These are phyloP conservation scores for Hura crepitans DNA, from an alignment of 441 rosid genomes.

Conservation along the genomic window DNA sequence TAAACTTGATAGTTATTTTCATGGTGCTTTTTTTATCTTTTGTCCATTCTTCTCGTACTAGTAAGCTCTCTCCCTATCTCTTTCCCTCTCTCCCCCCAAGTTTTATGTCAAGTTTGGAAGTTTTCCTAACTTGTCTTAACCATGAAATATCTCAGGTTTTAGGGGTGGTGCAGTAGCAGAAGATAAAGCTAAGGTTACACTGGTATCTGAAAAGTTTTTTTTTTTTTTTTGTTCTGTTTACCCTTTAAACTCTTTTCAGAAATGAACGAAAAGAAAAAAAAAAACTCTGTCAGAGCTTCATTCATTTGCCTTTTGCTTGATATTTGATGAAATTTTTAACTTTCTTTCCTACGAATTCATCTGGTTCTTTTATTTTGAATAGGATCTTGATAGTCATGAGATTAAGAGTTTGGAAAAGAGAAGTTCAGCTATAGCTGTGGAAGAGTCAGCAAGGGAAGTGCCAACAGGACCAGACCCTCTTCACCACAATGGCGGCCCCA, in stretches of 20 bases:
- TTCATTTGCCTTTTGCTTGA: not conserved
- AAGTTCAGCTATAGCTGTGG: conserved; percentile 17
- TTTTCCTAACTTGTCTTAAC: conserved; percentile 7
- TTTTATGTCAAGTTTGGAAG: not conserved
- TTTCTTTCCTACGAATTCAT: no score
- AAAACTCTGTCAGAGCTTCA: no score
- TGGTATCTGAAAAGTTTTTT: conserved; percentile 24
- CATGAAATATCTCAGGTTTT: conserved; percentile 21
- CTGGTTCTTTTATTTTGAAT: not conserved
- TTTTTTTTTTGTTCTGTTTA: no score
- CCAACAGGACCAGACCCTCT: conserved; percentile 80
- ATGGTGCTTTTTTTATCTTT: conserved; percentile 22
- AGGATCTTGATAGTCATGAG: conserved; percentile 19
- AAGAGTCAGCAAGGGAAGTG: conserved; percentile 48
- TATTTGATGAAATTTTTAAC: no score
- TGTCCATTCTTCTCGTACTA: conserved; percentile 25
- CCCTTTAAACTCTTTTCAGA: no score
- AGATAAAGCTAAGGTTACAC: not conserved
- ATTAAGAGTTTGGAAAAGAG: conserved; percentile 19
- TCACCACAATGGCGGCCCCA: conserved; percentile 53
- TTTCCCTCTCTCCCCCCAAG: no score
- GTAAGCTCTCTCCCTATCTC: not conserved
- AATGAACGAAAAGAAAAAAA: no score
- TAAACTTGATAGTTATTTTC: conserved; percentile 18
- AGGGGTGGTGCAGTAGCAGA: conserved; percentile 15